Evolutionary conservation across 2,329 filamentous ascomycete genomes (phyloP).

Genomic region (Sporothrix protearum): DNA sequence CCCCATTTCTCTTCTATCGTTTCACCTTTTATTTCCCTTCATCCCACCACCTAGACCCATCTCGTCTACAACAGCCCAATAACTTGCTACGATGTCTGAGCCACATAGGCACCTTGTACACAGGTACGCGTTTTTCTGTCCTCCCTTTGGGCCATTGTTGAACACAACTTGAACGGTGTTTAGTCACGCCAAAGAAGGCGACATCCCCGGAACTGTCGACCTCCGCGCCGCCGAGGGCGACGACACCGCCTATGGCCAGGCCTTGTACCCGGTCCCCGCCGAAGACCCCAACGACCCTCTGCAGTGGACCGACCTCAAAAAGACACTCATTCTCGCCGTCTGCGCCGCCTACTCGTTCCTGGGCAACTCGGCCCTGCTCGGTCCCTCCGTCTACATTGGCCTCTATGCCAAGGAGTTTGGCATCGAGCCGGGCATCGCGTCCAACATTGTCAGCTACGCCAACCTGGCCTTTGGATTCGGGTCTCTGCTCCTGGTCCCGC

Average conservation of each 20-base stretch:
- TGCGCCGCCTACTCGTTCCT: constrained; percentile 56
- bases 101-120: constrained; percentile 25
- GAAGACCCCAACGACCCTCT: constrained; percentile 60
- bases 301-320: constrained; percentile 55
- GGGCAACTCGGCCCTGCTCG: constrained; percentile 54
- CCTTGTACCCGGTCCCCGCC: constrained; percentile 57
- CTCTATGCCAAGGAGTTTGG: constrained; percentile 52
- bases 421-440: constrained; percentile 49
- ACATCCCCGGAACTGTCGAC: constrained; percentile 32
- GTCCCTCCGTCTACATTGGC: constrained; percentile 56
- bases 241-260: constrained; percentile 57
- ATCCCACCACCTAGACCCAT: neutral
- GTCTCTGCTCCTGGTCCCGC: constrained; percentile 53
- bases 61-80: neutral
- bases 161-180: neutral
- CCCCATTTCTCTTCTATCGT: neutral
- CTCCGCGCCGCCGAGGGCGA: constrained; percentile 49
- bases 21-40: neutral
- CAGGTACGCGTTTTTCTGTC: constrained; percentile 22
- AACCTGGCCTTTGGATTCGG: constrained; percentile 59
- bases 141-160: constrained; percentile 8
- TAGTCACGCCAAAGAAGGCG: constrained; percentile 33
- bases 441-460: constrained; percentile 56
- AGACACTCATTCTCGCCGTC: constrained; percentile 53
- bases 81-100: neutral